phyloP scores from a whole-genome alignment of 2,329 filamentous ascomycete species.

The Diaporthe sp. region DNA sequence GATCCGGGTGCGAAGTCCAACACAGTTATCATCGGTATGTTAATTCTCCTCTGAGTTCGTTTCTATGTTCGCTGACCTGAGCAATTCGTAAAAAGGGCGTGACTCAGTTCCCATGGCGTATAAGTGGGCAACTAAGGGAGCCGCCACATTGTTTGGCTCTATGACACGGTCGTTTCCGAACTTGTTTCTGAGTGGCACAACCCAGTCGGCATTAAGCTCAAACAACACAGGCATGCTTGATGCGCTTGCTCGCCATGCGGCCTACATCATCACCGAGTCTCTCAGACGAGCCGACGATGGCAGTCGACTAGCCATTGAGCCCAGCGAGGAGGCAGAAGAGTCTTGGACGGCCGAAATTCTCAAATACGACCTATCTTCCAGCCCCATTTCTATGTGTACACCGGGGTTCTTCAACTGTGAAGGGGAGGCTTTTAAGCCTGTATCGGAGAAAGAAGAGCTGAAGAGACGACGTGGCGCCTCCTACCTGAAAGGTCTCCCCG shows the following conservation, averaged over 20 bases:
- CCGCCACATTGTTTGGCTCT: slow-evolving; percentile 42
- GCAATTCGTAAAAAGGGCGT: slow-evolving; percentile 32
- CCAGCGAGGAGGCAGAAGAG: slow-evolving; percentile 40
- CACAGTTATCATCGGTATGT: slow-evolving; percentile 30
- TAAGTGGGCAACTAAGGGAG: slow-evolving; percentile 41
- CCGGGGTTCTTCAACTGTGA: slow-evolving; percentile 41
- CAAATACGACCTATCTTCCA: slow-evolving; percentile 18
- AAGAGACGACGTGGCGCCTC: neutral
- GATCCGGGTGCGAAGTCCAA: slow-evolving; percentile 41
- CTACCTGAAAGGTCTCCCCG: slow-evolving; percentile 23
- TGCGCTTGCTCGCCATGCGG: slow-evolving; percentile 52
- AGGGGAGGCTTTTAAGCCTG: slow-evolving; percentile 31
- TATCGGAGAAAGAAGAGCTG: slow-evolving; percentile 11
- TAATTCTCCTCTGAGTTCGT: no score
- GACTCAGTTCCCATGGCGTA: slow-evolving; percentile 38
- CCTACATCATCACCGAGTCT: slow-evolving; percentile 29
- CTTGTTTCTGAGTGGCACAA: slow-evolving; percentile 41
- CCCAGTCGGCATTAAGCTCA: slow-evolving; percentile 35
- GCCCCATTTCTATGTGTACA: slow-evolving; percentile 38
- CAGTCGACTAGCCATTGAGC: slow-evolving; percentile 30
- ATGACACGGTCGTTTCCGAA: slow-evolving; percentile 44
- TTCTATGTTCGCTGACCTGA: neutral
- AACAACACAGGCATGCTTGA: slow-evolving; percentile 49
- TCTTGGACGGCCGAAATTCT: slow-evolving; percentile 31
- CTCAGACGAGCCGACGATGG: slow-evolving; percentile 16